phyloP scores from a whole-genome alignment of 805 yeast genomes.

The Yarrowia sp. region DNA sequence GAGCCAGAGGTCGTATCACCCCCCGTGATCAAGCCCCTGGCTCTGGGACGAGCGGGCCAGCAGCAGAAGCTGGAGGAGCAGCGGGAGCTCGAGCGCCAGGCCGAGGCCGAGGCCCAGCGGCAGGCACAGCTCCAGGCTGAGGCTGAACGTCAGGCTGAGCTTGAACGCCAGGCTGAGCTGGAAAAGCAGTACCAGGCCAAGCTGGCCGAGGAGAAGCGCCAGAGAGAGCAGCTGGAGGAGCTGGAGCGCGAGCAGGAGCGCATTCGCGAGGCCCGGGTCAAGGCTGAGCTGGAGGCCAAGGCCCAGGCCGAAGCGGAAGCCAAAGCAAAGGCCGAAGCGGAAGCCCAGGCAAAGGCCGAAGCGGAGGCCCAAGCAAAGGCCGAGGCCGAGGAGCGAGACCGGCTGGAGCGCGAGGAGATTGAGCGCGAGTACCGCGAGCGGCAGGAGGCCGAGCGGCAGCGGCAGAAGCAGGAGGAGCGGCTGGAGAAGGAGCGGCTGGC shows the following conservation, averaged over 20 bases:
- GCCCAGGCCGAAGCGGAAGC: not conserved
- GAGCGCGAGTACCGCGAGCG: slow-evolving; percentile 17
- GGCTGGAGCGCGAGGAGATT: not conserved
- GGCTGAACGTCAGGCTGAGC: slow-evolving; percentile 39
- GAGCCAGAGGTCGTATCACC: not conserved
- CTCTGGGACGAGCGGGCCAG: slow-evolving; percentile 34
- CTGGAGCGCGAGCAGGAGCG: slow-evolving; percentile 41
- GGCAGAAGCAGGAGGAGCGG: not conserved
- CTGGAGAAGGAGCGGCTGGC: slow-evolving; percentile 7
- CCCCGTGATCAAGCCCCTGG: slow-evolving; percentile 29
- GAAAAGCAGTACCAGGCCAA: slow-evolving; percentile 6
- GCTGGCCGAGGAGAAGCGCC: slow-evolving; percentile 14
- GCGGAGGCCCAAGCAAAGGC: not conserved
- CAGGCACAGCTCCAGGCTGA: slow-evolving; percentile 4
- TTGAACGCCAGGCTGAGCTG: slow-evolving; percentile 34
- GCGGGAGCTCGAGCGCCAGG: slow-evolving; percentile 25
- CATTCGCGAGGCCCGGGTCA: slow-evolving; percentile 12
- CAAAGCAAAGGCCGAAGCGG: not conserved
- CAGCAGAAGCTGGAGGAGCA: slow-evolving; percentile 31
- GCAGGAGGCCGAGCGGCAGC: slow-evolving; percentile 1
- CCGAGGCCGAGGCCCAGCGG: not conserved
- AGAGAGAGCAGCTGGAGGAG: no score
- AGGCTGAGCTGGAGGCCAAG: slow-evolving; percentile 1
- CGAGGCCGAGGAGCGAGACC: slow-evolving; percentile 2
- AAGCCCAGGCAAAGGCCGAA: not conserved